Evolutionary conservation across 2,329 filamentous ascomycete genomes (phyloP).

Genomic region (Teratosphaeria viscida): DNA sequence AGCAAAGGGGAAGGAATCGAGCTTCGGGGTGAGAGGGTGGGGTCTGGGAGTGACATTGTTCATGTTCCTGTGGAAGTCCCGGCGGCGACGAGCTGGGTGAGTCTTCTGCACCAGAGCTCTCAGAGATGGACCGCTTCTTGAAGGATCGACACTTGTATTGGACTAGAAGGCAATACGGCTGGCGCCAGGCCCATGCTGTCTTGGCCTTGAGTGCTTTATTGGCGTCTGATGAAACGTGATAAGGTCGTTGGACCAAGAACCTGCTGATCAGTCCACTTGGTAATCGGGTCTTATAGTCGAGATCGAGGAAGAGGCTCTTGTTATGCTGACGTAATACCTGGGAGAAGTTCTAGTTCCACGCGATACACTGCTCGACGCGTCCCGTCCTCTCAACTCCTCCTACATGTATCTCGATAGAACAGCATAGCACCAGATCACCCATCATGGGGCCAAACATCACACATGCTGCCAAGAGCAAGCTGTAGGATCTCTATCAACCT

Average conservation of each 20-base stretch:
- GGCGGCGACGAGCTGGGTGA: not conserved
- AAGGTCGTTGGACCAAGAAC: not conserved
- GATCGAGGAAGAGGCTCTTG: too few species aligned
- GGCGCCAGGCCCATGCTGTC: not conserved
- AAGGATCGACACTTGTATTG: not conserved
- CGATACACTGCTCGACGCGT: too few species aligned
- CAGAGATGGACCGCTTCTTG: not conserved
- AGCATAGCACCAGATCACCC: not conserved
- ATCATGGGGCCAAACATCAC: not conserved
- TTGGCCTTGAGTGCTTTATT: not conserved
- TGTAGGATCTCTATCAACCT: not conserved
- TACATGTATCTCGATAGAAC: not conserved
- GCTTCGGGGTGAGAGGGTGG: not conserved
- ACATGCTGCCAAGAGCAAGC: not conserved
- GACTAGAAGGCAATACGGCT: not conserved
- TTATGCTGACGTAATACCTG: too few species aligned
- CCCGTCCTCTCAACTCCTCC: too few species aligned
- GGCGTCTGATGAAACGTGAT: not conserved
- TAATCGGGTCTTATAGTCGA: too few species aligned
- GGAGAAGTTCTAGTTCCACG: too few species aligned
- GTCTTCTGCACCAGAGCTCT: not conserved
- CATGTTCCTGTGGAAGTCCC: not conserved
- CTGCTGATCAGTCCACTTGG: not conserved
- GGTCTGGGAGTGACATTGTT: not conserved
- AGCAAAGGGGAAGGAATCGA: slow-evolving; percentile 13